Evolutionary conservation across 257 asterid species (phyloP), one percentile per base, ranked within the genome.

Genomic region (Echites panduratus): DNA sequence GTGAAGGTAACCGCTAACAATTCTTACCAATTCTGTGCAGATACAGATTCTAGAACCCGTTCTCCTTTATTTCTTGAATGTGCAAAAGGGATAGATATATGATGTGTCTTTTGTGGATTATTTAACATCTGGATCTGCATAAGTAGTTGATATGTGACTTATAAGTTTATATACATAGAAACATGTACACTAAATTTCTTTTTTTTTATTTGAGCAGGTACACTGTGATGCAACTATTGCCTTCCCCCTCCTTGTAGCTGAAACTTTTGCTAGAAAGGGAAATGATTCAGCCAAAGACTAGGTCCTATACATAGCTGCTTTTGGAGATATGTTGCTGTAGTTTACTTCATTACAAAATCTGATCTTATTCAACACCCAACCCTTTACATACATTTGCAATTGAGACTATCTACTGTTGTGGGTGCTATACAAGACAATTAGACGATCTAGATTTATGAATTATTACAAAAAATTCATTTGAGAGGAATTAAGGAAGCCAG

Each of bases 171-270:
- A 54, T 27, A 19, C 24, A 66, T 58, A 19, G 43, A 40, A 3
- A 40, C 3, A 40, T 22, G 7, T 49, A 43, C 54, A 35, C 44
- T 8, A 52, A 22, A n/a, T 70, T 58, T 74, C 72, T n/a, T n/a
- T n/a, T n/a, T 57, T 3, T 56, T 86, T 63, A 29, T 70, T 13
- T 53, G 47, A 59, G 70, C 87, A 93, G 97, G 97, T 89, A 68
- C 99, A 91, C 41, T 91, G 97, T 73, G 97, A 91, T 79, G 97
- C 99, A 27, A 94, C 96, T 62, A 88, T 89, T 78, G 97, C 95
- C 29, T 93, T 93, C 75, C 97, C 98, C 47, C 81, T 93, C 38
- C 86, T 91, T 64, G 96, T 89, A 48, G 96, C 96, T 7, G 92
- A 89, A 85, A 89, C 98, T 70, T 91, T 94, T 85, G 99, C 97